Evolutionary conservation across 148 eudicot species (phyloP), one percentile per base, ranked within the genome.

Genomic region (Nepenthes gracilis): DNA sequence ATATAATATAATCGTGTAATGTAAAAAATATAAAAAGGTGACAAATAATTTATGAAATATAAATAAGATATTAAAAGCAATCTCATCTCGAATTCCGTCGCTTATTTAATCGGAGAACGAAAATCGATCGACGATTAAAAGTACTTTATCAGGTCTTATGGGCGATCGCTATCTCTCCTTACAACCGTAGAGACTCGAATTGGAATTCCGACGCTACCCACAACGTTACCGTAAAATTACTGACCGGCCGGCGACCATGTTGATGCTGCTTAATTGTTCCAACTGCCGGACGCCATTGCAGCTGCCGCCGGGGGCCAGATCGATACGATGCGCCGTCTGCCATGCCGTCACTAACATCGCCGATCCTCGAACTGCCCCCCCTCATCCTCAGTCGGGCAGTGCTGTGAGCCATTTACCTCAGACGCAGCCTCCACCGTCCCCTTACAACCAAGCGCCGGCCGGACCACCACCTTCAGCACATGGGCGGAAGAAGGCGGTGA

Each of bases 251-350:
- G 14, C 58, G 11, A 23, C 62, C 54, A 86, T 83, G 88, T 69
- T 70, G 56, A 80, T 81, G 97, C 83, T 85, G 23, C 78, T 94
- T 1, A 83, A 89, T 64, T 94, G 99, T 64, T 84, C 99, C 40
- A 58, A 70, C 59, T 94, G 99, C 76, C 85, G 72, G 6, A 94
- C 92, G 2, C 87, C 95, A 6, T 67, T 94, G 48, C 89, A 89
- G 65, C 75, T 86, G 9, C 99, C 99, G 11, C 87, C 80, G 2
- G 95, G 87, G 0, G 97, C 86, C n/a, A 55, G 54, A 56, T 83
- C 92, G 50, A 86, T 94, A 64, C 83, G 95, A 5, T 94, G 99
- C 70, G 87, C 92, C 35, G 35, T 94, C 14, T 94, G 99, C 69
- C 85, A 80, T 52, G 80, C 82, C 62, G 12, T 88, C 55, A 92